These are phyloP conservation scores for Omphalotus guepiniiformis DNA, from an alignment of 768 basidiomycete genomes.

Conservation along the genomic window DNA sequence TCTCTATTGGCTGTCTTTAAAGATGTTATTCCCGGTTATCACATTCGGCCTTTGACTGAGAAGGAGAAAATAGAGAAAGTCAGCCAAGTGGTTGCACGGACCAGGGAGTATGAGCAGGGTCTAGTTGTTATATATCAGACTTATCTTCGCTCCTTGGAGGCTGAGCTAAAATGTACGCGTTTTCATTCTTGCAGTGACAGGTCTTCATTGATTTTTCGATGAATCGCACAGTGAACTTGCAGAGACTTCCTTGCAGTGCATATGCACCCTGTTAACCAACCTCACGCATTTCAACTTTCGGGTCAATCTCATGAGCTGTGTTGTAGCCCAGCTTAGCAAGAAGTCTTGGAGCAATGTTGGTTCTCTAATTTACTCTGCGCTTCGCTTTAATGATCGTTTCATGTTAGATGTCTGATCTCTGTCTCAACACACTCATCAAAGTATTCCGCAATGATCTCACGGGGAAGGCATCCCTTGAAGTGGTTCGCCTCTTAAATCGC, in stretches of 20 bases:
- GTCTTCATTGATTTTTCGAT: slow-evolving; percentile 8
- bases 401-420: slow-evolving; percentile 76
- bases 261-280: slow-evolving; percentile 81
- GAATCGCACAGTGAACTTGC: slow-evolving; percentile 54
- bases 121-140: slow-evolving; percentile 83
- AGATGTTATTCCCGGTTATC: slow-evolving; percentile 94
- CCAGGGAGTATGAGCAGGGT: slow-evolving; percentile 95
- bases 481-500: slow-evolving; percentile 85
- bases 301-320: slow-evolving; percentile 83
- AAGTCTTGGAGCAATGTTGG: slow-evolving; percentile 87
- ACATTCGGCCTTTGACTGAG: slow-evolving; percentile 88
- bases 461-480: slow-evolving; percentile 78
- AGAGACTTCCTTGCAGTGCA: slow-evolving; percentile 71
- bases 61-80: slow-evolving; percentile 91
- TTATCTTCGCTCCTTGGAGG: slow-evolving; percentile 82
- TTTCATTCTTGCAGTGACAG: slow-evolving; percentile 2
- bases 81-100: slow-evolving; percentile 84
- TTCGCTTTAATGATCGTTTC: slow-evolving; percentile 12
- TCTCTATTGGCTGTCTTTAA: slow-evolving; percentile 94
- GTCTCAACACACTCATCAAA: slow-evolving; percentile 73
- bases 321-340: slow-evolving; percentile 79
- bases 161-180: slow-evolving; percentile 76
- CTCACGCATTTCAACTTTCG: slow-evolving; percentile 97
- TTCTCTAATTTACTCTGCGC: slow-evolving; percentile 10
- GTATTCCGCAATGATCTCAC: slow-evolving; percentile 83